Conservation (phyloP, 1,139 yeast genomes). For the Suhomyces yuchorum region DNA sequence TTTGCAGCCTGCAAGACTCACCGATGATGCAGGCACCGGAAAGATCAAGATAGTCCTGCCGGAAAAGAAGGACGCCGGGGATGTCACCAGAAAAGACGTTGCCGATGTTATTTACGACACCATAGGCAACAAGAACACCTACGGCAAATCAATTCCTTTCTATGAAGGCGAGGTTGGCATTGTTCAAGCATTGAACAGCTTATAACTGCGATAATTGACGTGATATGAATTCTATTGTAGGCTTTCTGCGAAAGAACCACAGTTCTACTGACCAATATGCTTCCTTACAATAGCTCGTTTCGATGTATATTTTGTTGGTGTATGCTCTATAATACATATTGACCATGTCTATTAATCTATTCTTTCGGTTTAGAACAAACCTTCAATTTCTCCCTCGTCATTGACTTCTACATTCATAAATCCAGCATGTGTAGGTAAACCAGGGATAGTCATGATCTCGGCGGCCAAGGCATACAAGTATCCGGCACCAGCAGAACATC, state of each 20-base stretch:
- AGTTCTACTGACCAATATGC: too few relatives aligned
- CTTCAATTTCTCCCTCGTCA: constrained; percentile 89
- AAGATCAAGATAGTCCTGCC: constrained; percentile 25
- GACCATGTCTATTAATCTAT: constrained; percentile 1
- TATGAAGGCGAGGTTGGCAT: constrained; percentile 22
- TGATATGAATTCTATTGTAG: too few relatives aligned
- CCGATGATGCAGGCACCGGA: constrained; percentile 44
- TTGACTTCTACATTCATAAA: constrained; percentile 96
- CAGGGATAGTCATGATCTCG: constrained; percentile 96
- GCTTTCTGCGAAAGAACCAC: too few relatives aligned
- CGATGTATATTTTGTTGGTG: neutral
- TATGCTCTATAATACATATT: constrained; percentile 4
- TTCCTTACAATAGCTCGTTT: neutral
- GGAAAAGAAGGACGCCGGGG: constrained; percentile 19
- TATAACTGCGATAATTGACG: too few relatives aligned
- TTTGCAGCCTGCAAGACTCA: constrained; percentile 49
- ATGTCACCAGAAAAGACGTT: constrained; percentile 34
- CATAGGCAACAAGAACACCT: constrained; percentile 26
- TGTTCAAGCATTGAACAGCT: neutral
- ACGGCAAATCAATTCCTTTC: constrained; percentile 31
- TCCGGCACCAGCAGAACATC: constrained; percentile 96
- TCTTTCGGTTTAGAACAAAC: constrained; percentile 53
- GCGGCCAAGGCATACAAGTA: constrained; percentile 96
- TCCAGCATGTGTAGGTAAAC: constrained; percentile 94
- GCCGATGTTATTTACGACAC: constrained; percentile 29